These are phyloP conservation scores for Blastobotrys capitulatus DNA, from an alignment of 1,139 yeast species.

Conservation along the genomic window DNA sequence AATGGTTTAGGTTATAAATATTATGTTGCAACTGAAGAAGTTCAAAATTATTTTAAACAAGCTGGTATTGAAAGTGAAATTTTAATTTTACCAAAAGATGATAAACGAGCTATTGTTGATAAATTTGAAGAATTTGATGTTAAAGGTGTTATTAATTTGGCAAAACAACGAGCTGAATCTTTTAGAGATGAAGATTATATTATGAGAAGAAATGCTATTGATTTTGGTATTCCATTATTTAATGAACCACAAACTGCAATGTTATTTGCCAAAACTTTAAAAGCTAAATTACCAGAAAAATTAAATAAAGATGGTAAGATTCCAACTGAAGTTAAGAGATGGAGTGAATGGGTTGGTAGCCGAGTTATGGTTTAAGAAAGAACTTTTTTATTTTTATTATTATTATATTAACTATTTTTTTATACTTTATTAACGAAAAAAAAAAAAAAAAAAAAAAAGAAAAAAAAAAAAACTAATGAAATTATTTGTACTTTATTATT, in stretches of 20 bases:
- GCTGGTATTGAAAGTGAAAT: constrained; percentile 48
- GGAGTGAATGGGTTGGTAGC: constrained; percentile 96
- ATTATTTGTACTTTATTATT: too few relatives aligned
- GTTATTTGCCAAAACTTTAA: constrained; percentile 80
- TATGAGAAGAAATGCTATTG: constrained; percentile 98
- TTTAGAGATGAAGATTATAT: constrained; percentile 86
- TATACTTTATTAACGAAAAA: too few relatives aligned
- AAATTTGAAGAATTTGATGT: constrained; percentile 82
- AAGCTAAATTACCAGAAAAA: constrained; percentile 54
- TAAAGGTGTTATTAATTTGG: constrained; percentile 85
- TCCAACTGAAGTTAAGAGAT: constrained; percentile 83
- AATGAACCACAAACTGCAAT: constrained; percentile 92
- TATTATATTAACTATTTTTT: too few relatives aligned
- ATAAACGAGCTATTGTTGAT: constrained; percentile 88
- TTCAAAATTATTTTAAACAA: constrained; percentile 57
- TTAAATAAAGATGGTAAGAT: constrained; percentile 44
- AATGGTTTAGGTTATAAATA: constrained; percentile 75
- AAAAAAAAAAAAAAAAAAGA: too few relatives aligned
- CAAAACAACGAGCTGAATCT: constrained; percentile 80
- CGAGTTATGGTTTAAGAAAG: neutral
- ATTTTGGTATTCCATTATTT: constrained; percentile 91
- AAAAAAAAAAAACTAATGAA: too few relatives aligned
- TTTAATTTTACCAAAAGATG: constrained; percentile 86
- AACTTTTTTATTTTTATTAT: too few relatives aligned
- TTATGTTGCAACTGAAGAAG: constrained; percentile 69